Evolutionary conservation across 352 stramenopile species (phyloP), one percentile per base, ranked within the genome.

Genomic region (Phytophthora chlamydospora): DNA sequence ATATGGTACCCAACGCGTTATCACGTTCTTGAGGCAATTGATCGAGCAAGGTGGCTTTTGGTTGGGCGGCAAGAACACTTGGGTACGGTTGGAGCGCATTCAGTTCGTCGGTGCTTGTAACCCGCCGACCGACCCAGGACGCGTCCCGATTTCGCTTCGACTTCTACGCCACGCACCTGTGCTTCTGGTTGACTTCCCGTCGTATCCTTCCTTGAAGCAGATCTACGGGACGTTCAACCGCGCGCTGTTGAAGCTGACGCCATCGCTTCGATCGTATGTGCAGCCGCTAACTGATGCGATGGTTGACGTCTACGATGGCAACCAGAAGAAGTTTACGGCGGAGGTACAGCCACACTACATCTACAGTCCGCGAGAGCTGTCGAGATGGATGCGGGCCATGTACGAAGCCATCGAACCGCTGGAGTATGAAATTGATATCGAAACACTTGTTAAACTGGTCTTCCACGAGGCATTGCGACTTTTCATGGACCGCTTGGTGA

Each of bases 181-280:
- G n/a, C 80, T 99, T 24, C 83, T 99, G 43, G 98, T 99, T 35
- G 98, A 99, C 75, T 99, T 99, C 63, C 98, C 98, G 14, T 97
- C 96, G 19, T 94, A 90, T 58, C 86, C 97, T 41, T 98, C 90
- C 21, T 71, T 99, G 17, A 93, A 98, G 62, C 97, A 99, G 74
- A 99, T 99, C 68, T 99, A 99, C 72, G 84, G 96, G 41, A 99
- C 97, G n/a, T 99, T 99, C 76, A 99, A 99, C 75, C 91, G 91
- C 34, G 98, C 97, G 17, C 79, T 99, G 48, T 88, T 99, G 50
- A 99, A 99, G 76, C 72, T 99, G 19, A 99, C 99, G 53, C 97
- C 98, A 31, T 97, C 97, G 31, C 78, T 99, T 14, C 97, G 97
- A 66, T 97, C 96, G 38, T 97, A 99, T 68, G 96, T 96, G 11